Evolutionary conservation across 176 grass and related monocot species (phyloP), one percentile per base, ranked within the genome.

Genomic region (Areca catechu): DNA sequence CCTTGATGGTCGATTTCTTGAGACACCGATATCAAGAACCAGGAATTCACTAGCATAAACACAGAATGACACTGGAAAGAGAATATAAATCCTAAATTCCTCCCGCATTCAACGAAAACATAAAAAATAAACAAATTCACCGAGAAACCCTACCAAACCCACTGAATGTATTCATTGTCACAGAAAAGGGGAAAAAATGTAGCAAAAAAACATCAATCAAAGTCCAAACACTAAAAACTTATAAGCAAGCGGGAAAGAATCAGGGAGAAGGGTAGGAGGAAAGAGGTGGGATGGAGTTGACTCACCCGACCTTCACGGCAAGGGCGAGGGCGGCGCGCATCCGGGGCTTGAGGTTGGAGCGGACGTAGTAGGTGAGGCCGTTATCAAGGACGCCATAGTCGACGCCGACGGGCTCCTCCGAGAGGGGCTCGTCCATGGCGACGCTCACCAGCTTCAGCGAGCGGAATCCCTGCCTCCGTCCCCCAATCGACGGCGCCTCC

Each of bases 251-350:
- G 1, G 27, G 6, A 29, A 1, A 5, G 27, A 29, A 6, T 29
- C 27, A 29, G 14, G 48, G 20, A 58, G 27, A 50, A 19, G 34
- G 6, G 47, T 20, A 5, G 22, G 63, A 53, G 43, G 3, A 14
- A 67, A 29, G 25, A 54, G 16, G 0, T 2, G 9, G 18, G 59
- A 49, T 28, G 59, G 69, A 48, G 47, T 60, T 19, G 15, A 72
- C 93, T 92, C 53, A 98, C 87, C 93, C 93, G 87, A 91, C 84
- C 84, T 92, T 98, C 78, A 92, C 93, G 81, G 88, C 93, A 49
- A 98, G 93, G 50, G 93, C 86, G 50, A 98, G 93, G 27, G 88
- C 93, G 19, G 93, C 93, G 20, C 88, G 84, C 93, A 98, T 98
- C 63, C 84, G 80, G 15, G 87, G 87, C 70, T 98, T 98, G 48